These are phyloP conservation scores for Athelia psychrophila DNA, from an alignment of 1,284 basidiomycete species.

Conservation along the genomic window DNA sequence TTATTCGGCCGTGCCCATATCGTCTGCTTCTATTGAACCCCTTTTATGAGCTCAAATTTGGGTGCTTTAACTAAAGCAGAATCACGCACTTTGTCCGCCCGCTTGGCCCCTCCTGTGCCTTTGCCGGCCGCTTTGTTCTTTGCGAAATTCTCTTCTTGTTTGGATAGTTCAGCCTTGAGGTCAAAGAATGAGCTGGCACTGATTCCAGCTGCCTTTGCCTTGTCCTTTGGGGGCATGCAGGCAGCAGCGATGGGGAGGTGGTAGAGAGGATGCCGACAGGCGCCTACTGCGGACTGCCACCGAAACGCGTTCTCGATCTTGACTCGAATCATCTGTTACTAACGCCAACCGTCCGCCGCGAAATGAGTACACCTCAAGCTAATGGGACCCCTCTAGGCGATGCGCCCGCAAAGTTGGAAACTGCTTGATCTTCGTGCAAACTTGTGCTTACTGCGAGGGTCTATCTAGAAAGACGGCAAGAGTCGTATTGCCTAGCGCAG, in stretches of 20 bases:
- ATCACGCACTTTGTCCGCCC: constrained; percentile 58
- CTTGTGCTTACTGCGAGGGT: not conserved
- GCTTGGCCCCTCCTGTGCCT: constrained; percentile 52
- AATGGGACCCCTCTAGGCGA: no score
- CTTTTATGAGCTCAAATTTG: not conserved
- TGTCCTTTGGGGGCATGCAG: constrained; percentile 39
- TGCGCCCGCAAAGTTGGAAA: no score
- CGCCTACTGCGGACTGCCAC: no score
- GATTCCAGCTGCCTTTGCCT: constrained; percentile 65
- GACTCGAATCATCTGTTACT: no score
- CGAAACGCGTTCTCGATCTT: not conserved
- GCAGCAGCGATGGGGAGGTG: no score
- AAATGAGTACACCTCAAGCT: no score
- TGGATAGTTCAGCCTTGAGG: constrained; percentile 70
- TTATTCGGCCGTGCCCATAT: constrained; percentile 72
- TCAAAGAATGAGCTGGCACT: constrained; percentile 73
- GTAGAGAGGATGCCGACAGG: no score
- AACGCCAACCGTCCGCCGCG: no score
- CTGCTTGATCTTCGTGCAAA: no score
- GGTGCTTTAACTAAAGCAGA: not conserved
- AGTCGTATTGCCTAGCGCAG: not conserved
- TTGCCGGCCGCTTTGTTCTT: constrained; percentile 59
- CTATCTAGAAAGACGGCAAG: not conserved
- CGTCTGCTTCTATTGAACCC: constrained; percentile 56
- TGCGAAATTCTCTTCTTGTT: constrained; percentile 59